These are phyloP conservation scores for Fusarium circinatum DNA, from an alignment of 2,329 filamentous ascomycete species.

Conservation along the genomic window DNA sequence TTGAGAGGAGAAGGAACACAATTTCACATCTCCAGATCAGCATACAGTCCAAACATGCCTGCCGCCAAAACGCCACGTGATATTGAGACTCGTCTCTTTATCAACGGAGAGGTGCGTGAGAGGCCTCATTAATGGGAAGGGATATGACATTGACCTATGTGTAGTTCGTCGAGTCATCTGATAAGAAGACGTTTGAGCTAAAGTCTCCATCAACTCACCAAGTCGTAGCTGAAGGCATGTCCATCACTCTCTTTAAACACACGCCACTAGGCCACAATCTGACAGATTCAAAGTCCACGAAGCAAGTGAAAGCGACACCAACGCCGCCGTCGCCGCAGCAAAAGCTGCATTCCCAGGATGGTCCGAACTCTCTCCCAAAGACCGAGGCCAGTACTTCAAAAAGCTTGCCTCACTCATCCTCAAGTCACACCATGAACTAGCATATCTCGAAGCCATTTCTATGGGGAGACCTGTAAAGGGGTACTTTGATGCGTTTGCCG, in stretches of 20 bases:
- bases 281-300: background rate
- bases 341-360: constrained; percentile 59
- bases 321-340: constrained; percentile 59
- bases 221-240: background rate
- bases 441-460: constrained; percentile 33
- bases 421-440: constrained; percentile 53
- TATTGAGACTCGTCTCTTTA: background rate
- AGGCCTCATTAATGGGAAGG: accelerated
- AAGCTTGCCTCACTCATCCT: constrained; percentile 57
- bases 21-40: background rate
- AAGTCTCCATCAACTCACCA: background rate
- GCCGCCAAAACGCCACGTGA: background rate
- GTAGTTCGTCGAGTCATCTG: background rate
- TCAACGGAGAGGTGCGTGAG: background rate
- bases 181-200: background rate
- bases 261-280: background rate
- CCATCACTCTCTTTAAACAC: accelerated
- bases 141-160: accelerated
- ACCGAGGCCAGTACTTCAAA: constrained; percentile 54
- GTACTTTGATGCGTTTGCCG: constrained; percentile 51
- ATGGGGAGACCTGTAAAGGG: constrained; percentile 13
- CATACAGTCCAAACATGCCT: background rate
- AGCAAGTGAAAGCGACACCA: constrained; percentile 52
- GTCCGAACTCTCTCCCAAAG: constrained; percentile 51
- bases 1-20: background rate